A percentile compares a stretch with the other conserved stretches of the same genome.
Conservation (phyloP, 176 grass and related monocot genomes). For the Lolium multiflorum region DNA sequence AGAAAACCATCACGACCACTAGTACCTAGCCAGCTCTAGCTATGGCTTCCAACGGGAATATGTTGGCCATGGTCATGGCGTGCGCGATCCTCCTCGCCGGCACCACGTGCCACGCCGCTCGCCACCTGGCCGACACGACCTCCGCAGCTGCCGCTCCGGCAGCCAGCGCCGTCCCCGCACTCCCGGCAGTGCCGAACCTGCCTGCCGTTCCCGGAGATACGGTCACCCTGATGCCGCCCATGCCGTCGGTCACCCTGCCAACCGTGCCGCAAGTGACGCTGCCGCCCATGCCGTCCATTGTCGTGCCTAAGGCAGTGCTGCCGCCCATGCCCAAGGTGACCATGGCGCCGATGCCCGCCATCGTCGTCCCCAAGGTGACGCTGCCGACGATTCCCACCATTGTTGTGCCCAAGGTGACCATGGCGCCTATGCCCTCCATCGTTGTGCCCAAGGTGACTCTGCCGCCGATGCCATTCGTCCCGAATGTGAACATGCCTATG, state of each 20-base stretch:
- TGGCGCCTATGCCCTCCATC: conserved; percentile 30
- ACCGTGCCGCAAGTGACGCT: conserved; percentile 28
- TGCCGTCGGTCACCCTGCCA: not conserved
- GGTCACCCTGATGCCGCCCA: not conserved
- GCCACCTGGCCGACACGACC: not conserved
- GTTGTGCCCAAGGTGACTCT: not conserved
- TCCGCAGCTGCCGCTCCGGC: not conserved
- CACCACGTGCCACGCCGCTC: conserved; percentile 23
- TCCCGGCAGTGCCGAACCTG: conserved; percentile 11
- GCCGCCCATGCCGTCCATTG: conserved; percentile 3
- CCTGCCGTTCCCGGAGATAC: conserved; percentile 6
- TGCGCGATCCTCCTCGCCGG: not conserved
- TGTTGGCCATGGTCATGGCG: conserved; percentile 29
- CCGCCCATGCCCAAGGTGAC: not conserved
- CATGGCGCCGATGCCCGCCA: not conserved
- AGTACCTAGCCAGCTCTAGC: too few relatives aligned
- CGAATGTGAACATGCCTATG: conserved; percentile 26
- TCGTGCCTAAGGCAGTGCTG: not conserved
- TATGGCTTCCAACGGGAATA: not conserved
- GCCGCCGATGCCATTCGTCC: conserved; percentile 35
- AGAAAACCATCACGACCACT: not conserved
- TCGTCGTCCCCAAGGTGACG: not conserved
- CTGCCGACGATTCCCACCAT: not conserved
- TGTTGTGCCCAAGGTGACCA: not conserved
- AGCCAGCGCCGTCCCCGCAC: not conserved